Conservation (phyloP, 225 moss, liverwort and hornwort genomes). For the Rhytidiadelphus loreus region DNA sequence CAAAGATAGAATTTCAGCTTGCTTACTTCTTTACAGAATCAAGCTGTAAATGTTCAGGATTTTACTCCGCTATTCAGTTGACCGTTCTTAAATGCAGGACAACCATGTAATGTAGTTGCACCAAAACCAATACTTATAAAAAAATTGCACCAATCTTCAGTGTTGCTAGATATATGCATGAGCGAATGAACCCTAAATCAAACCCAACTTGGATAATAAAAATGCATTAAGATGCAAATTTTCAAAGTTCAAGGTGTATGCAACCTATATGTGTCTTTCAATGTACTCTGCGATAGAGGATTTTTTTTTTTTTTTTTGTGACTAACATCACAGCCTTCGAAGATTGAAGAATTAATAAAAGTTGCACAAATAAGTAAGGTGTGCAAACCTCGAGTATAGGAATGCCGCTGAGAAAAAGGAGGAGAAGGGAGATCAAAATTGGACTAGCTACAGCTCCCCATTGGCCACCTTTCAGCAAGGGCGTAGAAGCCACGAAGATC, state of each 20-base stretch:
- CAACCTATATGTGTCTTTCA: background rate
- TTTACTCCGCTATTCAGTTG: background rate
- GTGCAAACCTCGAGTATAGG: slow-evolving; percentile 65
- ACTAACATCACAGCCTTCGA: background rate
- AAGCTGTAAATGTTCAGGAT: background rate
- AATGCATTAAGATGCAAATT: background rate
- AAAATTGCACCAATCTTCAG: background rate
- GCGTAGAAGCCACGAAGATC: slow-evolving; percentile 67
- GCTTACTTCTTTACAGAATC: background rate
- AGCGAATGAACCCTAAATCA: background rate
- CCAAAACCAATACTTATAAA: background rate
- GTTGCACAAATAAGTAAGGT: background rate
- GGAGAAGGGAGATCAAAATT: slow-evolving; percentile 51
- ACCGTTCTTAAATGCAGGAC: background rate
- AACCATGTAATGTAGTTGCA: background rate
- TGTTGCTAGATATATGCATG: background rate
- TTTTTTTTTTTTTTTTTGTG: background rate
- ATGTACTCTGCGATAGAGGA: background rate
- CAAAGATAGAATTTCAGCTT: background rate
- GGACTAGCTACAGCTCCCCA: slow-evolving; percentile 85
- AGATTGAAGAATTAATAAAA: background rate
- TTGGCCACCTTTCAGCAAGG: slow-evolving; percentile 68
- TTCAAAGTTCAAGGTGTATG: background rate
- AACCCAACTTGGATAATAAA: background rate
- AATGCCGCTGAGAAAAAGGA: slow-evolving; percentile 93